Evolutionary conservation across 2,329 filamentous ascomycete genomes (phyloP).

Genomic region (Paraconiothyrium brasiliense): DNA sequence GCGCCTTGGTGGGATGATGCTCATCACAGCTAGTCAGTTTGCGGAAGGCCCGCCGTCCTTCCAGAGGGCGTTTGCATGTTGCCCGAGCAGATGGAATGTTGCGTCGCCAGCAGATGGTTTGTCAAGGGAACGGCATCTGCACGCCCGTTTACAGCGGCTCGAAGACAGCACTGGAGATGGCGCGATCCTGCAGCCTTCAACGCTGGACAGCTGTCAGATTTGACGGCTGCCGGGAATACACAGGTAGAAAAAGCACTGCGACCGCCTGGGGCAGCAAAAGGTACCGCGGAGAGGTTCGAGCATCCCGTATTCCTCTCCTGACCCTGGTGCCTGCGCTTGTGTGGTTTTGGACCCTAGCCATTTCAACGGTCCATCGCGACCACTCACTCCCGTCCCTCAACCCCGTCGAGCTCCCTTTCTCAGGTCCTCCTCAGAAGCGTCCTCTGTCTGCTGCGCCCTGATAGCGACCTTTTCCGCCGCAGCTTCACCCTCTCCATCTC

Average conservation of each 20-base stretch:
- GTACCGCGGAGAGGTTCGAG: not conserved
- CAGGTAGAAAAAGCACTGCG: not conserved
- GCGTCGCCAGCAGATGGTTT: not conserved
- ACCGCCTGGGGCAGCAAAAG: not conserved
- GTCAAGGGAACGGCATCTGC: not conserved
- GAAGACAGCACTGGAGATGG: not conserved
- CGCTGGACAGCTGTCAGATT: not conserved
- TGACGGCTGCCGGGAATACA: not conserved
- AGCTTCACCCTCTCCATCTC: not conserved
- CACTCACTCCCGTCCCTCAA: constrained; percentile 3
- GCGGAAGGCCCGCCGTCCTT: constrained; percentile 1
- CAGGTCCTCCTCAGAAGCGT: not conserved
- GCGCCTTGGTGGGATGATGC: constrained; percentile 1
- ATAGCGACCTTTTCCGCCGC: not conserved
- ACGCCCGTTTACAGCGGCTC: not conserved
- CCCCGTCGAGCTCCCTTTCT: constrained; percentile 3
- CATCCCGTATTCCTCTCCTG: constrained; percentile 3
- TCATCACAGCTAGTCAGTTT: constrained; percentile 7
- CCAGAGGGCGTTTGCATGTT: constrained; percentile 4
- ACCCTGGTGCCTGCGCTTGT: constrained; percentile 2
- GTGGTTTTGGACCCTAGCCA: constrained; percentile 1
- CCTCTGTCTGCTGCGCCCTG: not conserved
- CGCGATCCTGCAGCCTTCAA: not conserved
- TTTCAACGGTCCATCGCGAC: constrained; percentile 13
- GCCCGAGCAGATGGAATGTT: constrained; percentile 2